Evolutionary conservation across 2,329 filamentous ascomycete species (phyloP).

Genomic region (Xylaria sp.): DNA sequence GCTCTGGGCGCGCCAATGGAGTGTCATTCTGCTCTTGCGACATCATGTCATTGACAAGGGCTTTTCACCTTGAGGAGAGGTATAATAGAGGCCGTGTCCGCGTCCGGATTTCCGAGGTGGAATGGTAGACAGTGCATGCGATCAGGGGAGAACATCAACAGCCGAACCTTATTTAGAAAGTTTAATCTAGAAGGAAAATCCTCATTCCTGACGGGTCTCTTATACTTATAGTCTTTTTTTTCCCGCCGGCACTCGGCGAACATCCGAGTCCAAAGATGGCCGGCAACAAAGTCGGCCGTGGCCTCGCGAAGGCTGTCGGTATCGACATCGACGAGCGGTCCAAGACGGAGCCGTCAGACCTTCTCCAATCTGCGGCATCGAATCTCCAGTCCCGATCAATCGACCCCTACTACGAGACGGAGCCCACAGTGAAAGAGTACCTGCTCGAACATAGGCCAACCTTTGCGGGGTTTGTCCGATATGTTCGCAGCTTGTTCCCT

Average conservation of each 20-base stretch:
- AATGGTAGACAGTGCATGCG: background rate
- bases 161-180: background rate
- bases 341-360: slow-evolving; percentile 34
- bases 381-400: slow-evolving; percentile 43
- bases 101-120: background rate
- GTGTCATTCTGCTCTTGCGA: background rate
- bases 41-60: background rate
- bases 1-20: slow-evolving; percentile 15
- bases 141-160: background rate
- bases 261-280: background rate
- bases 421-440: slow-evolving; percentile 77
- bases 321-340: slow-evolving; percentile 41
- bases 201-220: background rate
- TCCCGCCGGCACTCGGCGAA: background rate
- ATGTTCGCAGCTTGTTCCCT: slow-evolving; percentile 77
- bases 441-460: slow-evolving; percentile 67
- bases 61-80: background rate
- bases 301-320: slow-evolving; percentile 33
- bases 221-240: background rate
- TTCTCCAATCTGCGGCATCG: slow-evolving; percentile 37
- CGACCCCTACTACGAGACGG: slow-evolving; percentile 80
- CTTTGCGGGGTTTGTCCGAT: slow-evolving; percentile 57
- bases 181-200: background rate
- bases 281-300: slow-evolving; percentile 17
- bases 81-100: slow-evolving; percentile 17